A percentile compares a stretch with the other conserved stretches of the same genome.
These are phyloP conservation scores for Nicotiana knightiana DNA, from an alignment of 257 asterid species.

Conservation along the genomic window DNA sequence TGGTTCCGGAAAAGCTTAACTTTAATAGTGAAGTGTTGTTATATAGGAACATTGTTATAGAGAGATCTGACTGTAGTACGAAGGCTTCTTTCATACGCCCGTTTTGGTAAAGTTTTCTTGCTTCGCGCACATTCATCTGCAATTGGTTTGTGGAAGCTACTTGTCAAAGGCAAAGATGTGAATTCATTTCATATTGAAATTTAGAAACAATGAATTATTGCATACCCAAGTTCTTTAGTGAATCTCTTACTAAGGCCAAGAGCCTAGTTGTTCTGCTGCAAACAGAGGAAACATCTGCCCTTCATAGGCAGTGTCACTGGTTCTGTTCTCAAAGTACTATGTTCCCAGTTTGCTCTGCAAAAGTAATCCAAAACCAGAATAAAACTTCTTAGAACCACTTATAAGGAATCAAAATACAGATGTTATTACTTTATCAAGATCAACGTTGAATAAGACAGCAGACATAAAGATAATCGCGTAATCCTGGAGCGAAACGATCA, in stretches of 20 bases:
- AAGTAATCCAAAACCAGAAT: not conserved
- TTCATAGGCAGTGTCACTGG: constrained; percentile 37
- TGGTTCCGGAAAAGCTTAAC: no score
- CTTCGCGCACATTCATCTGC: constrained; percentile 35
- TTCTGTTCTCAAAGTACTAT: constrained; percentile 62
- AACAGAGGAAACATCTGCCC: constrained; percentile 68
- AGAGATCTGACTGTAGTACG: no score
- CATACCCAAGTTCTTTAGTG: constrained; percentile 74
- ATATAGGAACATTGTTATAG: no score
- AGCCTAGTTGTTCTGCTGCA: constrained; percentile 62
- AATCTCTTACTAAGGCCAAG: constrained; percentile 73
- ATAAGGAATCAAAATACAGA: not conserved
- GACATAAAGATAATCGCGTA: not conserved
- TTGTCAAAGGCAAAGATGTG: not conserved
- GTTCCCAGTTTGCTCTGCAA: constrained; percentile 50
- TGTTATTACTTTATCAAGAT: not conserved
- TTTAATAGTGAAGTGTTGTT: no score
- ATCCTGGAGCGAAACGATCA: not conserved
- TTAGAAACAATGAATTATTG: not conserved
- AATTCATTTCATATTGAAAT: not conserved
- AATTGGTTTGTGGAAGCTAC: not conserved
- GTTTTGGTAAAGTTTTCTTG: constrained; percentile 26
- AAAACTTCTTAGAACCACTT: no score
- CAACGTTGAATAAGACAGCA: not conserved
- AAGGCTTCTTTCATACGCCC: constrained; percentile 37